Evolutionary conservation across 2,329 filamentous ascomycete species (phyloP), one percentile per base, ranked within the genome.

Genomic region (Clonostachys chloroleuca): DNA sequence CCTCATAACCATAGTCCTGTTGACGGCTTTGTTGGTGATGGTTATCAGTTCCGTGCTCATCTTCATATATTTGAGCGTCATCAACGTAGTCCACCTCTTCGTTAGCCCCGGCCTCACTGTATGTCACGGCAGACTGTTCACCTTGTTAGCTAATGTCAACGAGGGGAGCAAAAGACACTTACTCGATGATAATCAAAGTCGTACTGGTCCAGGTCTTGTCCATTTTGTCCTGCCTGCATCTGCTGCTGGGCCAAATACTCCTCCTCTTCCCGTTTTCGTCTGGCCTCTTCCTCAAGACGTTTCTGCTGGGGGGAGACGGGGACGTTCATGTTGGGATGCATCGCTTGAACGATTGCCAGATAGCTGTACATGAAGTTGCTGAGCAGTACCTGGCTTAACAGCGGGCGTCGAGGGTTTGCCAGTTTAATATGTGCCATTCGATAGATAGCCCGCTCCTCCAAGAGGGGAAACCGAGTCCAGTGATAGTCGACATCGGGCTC

Each of bases 291-390:
- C 51, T 83, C 78, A 45, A 80, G 66, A 45, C 75, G 73, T 59
- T 81, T 81, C 61, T 87, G 84, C 57, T 91, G 90, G 35, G 87
- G 84, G 14, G 87, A 92, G 35, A 87, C 81, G n/a, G 89, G 89
- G 40, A 95, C 85, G 59, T 95, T 89, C 69, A 96, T 89, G 61
- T 95, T 89, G 40, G 94, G 94, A 65, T 99, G 94, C 89, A 96
- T 96, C 59, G 95, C 91, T 69, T 99, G 94, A 42, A 99, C 94
- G 66, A 97, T 99, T 52, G 94, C 94, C 54, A 99, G 80, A 65
- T 99, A 99, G 48, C 91, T 94, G 71, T 99, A 99, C 94, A 99
- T 99, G 68, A 99, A 99, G 66, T 99, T 99, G 69, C 92, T 96
- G 55, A 99, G 80, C 49, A 99, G 75, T 18, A 99, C 94, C 66